Conservation (phyloP, 1,284 basidiomycete species). For the Jaminaea rosea region DNA sequence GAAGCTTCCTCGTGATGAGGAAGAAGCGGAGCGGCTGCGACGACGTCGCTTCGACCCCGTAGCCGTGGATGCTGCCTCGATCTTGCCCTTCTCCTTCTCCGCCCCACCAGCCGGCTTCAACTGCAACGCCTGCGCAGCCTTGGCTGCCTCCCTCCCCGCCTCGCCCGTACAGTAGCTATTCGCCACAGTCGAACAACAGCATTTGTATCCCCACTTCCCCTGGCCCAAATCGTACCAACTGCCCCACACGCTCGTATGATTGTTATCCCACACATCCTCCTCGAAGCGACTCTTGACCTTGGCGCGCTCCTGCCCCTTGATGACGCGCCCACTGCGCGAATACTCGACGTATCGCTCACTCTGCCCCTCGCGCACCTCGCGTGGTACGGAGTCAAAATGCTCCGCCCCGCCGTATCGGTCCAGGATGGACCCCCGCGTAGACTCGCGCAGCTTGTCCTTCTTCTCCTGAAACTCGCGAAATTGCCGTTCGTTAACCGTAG, state of each 20-base stretch:
- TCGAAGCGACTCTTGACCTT: conserved; percentile 79
- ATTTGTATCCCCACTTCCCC: conserved; percentile 82
- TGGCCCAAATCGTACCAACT: conserved; percentile 74
- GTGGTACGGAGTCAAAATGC: conserved; percentile 77
- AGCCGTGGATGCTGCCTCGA: conserved; percentile 13
- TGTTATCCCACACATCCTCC: conserved; percentile 66
- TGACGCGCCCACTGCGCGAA: conserved; percentile 76
- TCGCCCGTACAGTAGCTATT: conserved; percentile 86
- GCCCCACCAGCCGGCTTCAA: conserved; percentile 22
- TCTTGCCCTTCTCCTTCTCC: conserved; percentile 16
- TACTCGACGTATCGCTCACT: conserved; percentile 98
- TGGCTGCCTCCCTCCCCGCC: conserved; percentile 71
- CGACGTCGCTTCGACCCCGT: conserved; percentile 10
- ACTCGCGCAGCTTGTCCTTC: conserved; percentile 81
- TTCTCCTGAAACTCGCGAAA: conserved; percentile 83
- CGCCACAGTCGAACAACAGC: conserved; percentile 79
- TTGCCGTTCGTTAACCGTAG: conserved; percentile 79
- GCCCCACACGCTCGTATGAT: conserved; percentile 90
- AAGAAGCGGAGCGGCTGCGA: not conserved
- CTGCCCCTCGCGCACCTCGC: conserved; percentile 82
- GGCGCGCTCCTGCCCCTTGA: conserved; percentile 81
- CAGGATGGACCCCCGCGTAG: conserved; percentile 57
- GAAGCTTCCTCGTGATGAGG: not conserved
- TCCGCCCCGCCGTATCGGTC: conserved; percentile 84
- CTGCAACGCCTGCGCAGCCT: conserved; percentile 55